Base-by-base conservation (phyloP, 1,284 basidiomycete species). In the Farysia itapuensis region DNA sequence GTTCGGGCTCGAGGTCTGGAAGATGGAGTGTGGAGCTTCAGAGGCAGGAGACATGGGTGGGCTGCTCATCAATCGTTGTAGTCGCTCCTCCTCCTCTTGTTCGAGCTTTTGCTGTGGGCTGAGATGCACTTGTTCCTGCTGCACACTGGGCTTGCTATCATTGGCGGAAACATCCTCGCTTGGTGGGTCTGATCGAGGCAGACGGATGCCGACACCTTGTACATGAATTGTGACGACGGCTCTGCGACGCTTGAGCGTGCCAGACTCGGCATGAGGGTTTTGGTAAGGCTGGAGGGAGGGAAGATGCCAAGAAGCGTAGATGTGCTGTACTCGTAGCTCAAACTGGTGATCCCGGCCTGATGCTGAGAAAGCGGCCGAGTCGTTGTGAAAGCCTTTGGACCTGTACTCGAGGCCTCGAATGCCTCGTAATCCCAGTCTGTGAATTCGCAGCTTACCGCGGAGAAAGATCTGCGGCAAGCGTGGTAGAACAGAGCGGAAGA, bases 351-450 rank as follows among this genome's bases (percentile, higher is more conserved):
- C 28, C 6, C 15, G 8, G 15, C 23, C 39, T 16, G 48, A 25
- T 22, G 35, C 29, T 2, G 46, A 46, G 35, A 54, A 51, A 18
- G 47, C 58, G 14, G 47, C 51, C 15, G 47, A 51, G 31, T 52
- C 44, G 16, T 43, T 51, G 31, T 46, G 39, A 24, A 67, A 67
- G 8, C 67, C 67, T n/a, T 57, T 64, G 30, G 58, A 60, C 18
- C 59, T 53, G 30, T 65, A 72, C 37, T 70, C 67, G 43, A 72
- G 46, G 34, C 67, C 67, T 7, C 64, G 60, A 16, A 72, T 49
- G 26, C 69, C 69, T 32, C 67, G 56, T 24, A 70, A 9, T 11
- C 69, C 69, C 4, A 44, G 52, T 29, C 69, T 35, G 15, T 39
- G 41, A 30, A 72, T 46, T 3, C 69, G 60, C 1, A 72, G 44